Evolutionary conservation across 345 rosid species (phyloP), one percentile per base, ranked within the genome.

Genomic region (Sisymbrium altissimum): DNA sequence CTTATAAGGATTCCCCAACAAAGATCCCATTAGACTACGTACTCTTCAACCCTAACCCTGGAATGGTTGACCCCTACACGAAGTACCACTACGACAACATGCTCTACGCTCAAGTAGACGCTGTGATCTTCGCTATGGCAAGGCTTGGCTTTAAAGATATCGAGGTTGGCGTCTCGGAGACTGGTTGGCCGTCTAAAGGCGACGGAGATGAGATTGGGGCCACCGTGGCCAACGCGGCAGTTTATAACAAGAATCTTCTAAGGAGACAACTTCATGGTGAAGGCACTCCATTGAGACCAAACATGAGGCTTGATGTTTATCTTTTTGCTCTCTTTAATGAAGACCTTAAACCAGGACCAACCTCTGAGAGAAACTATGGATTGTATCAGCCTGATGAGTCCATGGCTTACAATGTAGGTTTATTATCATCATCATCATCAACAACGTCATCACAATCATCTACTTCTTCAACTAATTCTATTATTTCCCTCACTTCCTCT

Each of bases 101-200:
- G 97, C 63, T 95, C 7, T 95, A 95, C 53, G 99, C 99, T 9
- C 97, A 90, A 78, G 97, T 86, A 12, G 99, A 95, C 40, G 99
- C 99, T 0, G 86, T 84, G 13, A 63, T 83, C 14, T 88, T 84
- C 40, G 99, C 99, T 41, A 89, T 89, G 72, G 83, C 81, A 1
- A 83, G 80, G 44, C 66, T 95, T 79, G 99, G 97, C 3, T 90
- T 74, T 48, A 63, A 33, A 6, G 86, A 85, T 9, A 84, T 95
- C 35, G 99, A 90, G 67, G 96, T 92, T 9, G 74, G 84, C 27
- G 94, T 95, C 33, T 84, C 97, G 1, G 99, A 95, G 69, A 95
- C 99, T 0, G 99, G 99, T 0, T 95, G 99, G 99, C 99, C 99
- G 0, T 92, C 99, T 0, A 88, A 85, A 81, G 99, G 99, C 1